Base-by-base conservation (phyloP, 225 moss, liverwort and hornwort genomes). In the Neckera pumila region DNA sequence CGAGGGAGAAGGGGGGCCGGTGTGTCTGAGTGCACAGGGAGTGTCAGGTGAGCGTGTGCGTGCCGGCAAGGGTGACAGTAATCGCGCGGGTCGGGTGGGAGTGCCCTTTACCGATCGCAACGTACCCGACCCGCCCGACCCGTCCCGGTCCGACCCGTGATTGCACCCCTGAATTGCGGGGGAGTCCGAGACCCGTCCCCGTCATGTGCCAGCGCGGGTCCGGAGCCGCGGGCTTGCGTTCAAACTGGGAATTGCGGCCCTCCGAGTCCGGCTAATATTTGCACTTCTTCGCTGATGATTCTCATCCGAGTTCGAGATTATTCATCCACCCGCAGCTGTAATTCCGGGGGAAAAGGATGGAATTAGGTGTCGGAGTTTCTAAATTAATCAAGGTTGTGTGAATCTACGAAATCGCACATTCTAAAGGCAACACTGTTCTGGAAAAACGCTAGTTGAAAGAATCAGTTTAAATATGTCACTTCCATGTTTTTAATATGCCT, bases 31-130 rank as follows among this genome's bases (percentile, higher is more conserved):
- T 89, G 81, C 89, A 70, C 86, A 70, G 90, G 33, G 79, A 33
- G 69, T 93, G 93, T 93, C 93, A 93, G 93, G 86, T 79, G 93
- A 89, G 90, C 87, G 93, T 93, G 93, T 92, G 93, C 89, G 89
- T 92, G 92, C 93, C 90, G 90, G 93, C 93, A 93, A 86, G 71
- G 88, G 92, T 84, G 92, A 51, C 93, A 90, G 93, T 30, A 31
- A 38, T 26, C 31, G 82, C 88, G 66, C 86, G 90, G 86, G 84
- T 62, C 51, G 84, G 81, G 76, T 62, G 10, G 73, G 66, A 16
- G 16, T 12, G 22, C 19, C 76, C 60, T 54, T 12, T 5, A 63
- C 64, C 62, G 61, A 59, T 40, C 34, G 27, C 54, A 51, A 65
- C 45, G n/a, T 4, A 83, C 89, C 89, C 89, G 45, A 51, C 78